phyloP scores from a whole-genome alignment of 2,329 filamentous ascomycete genomes.

The Pyrenochaeta sp. region DNA sequence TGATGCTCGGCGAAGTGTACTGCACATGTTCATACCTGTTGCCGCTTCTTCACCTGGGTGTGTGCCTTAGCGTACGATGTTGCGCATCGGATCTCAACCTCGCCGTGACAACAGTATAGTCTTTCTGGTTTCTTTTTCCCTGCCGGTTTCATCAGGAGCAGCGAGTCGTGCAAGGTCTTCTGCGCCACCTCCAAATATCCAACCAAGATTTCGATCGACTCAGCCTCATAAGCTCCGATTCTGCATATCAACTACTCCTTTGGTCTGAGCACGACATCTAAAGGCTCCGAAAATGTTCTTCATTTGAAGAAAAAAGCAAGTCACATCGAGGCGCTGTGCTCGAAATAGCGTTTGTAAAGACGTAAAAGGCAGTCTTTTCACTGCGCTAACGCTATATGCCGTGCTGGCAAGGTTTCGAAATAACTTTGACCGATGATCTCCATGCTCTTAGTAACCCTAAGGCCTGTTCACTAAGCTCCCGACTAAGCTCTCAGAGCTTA shows the following conservation, averaged over 20 bases:
- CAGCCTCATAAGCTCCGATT: background rate
- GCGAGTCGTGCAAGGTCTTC: background rate
- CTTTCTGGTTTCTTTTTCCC: background rate
- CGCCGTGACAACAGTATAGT: background rate
- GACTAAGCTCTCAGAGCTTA: conserved; percentile 12
- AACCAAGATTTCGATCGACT: background rate
- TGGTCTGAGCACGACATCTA: background rate
- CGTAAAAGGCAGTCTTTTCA: background rate
- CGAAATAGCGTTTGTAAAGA: background rate
- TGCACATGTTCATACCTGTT: background rate
- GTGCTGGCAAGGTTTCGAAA: background rate
- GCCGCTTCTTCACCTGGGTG: background rate
- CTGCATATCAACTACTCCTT: background rate
- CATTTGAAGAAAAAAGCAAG: background rate
- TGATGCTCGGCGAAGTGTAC: background rate
- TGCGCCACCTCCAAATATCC: background rate
- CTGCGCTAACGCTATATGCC: conserved; percentile 4
- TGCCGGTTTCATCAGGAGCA: background rate
- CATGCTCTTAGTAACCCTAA: conserved; percentile 9
- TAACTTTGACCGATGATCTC: conserved; percentile 21
- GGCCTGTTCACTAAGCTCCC: background rate
- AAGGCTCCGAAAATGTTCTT: background rate
- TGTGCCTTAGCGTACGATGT: background rate
- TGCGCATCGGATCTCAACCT: background rate
- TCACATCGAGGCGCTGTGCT: background rate